Evolutionary conservation across 1,139 yeast genomes (phyloP), one percentile per base, ranked within the genome.

Genomic region (Saccharomyces hybrid): DNA sequence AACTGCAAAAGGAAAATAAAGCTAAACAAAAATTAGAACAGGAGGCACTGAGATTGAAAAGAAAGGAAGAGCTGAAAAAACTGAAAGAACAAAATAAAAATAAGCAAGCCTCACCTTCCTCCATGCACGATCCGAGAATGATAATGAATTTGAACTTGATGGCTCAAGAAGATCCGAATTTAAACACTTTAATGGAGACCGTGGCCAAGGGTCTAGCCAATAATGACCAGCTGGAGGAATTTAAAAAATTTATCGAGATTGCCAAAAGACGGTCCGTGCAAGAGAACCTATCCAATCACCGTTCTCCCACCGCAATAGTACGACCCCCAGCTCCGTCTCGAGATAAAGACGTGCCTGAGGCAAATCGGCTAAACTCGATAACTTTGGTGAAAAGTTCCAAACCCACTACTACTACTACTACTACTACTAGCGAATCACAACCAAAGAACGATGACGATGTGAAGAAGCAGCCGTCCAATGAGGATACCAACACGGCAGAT

Each of bases 171-270:
- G 95, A 90, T 63, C 77, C 81, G 1, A 78, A 83, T 6, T 71
- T 91, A 52, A 85, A 83, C 61, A 73, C 78, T 2, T 72, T 91
- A 53, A 89, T 91, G 97, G 82, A 84, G 58, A 78, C 78, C 5
- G 96, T 91, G 1, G 97, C 98, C 0, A 79, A 84, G 57, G 96
- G 96, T 2, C 77, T 75, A 31, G 96, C 97, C 0, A 70, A 83
- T 0, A 78, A 81, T 1, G 83, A 78, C 7, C 93, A 89, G 67
- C 85, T 91, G 26, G 74, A 80, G 38, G 82, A 81, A 46, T 90
- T 90, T 67, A 95, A 89, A 68, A 83, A 80, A n/a, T 87, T 85
- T 63, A 88, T 90, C 54, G 79, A 76, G 56, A 76, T 84, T 52
- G 97, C 97, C 0, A 78, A 86, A 57, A 82, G 80, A 38, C 85